Conservation (phyloP, 495 filamentous ascomycete genomes). For the Acidiella bohemica region DNA sequence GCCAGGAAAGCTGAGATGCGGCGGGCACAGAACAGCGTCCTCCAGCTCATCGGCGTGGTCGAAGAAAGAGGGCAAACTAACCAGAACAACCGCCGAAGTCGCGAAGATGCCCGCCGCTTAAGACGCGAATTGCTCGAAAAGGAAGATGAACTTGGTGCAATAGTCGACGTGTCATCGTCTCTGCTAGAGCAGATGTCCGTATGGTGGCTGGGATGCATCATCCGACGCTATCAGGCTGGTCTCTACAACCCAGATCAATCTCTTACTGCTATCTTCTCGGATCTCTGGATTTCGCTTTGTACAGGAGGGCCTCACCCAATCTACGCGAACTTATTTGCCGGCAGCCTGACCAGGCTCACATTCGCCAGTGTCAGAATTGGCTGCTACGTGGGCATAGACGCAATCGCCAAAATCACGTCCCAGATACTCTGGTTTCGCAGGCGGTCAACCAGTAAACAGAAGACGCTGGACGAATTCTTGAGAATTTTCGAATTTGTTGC, state of each 20-base stretch:
- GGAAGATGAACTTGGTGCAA: conserved; percentile 8
- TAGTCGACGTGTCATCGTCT: neutral
- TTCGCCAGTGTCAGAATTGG: neutral
- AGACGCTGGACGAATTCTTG: too few relatives aligned
- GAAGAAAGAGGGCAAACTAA: conserved; percentile 9
- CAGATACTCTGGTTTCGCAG: too few relatives aligned
- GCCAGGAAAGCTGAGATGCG: conserved; percentile 20
- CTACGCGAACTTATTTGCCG: neutral
- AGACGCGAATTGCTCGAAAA: conserved; percentile 9
- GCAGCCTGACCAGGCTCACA: neutral
- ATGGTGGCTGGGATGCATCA: conserved; percentile 1
- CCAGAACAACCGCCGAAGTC: too few relatives aligned
- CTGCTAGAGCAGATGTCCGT: neutral
- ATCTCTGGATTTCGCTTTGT: neutral
- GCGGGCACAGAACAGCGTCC: conserved; percentile 27
- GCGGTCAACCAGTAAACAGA: too few relatives aligned
- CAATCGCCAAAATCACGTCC: too few relatives aligned
- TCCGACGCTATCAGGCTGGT: conserved; percentile 3
- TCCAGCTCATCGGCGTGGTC: conserved; percentile 27
- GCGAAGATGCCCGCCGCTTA: neutral
- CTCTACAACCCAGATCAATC: neutral
- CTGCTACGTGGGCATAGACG: neutral
- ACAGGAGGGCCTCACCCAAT: neutral
- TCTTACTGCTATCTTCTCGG: neutral
- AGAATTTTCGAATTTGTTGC: too few relatives aligned